phyloP scores from a whole-genome alignment of 225 moss, liverwort and hornwort species.

The Lunularia cruciata region DNA sequence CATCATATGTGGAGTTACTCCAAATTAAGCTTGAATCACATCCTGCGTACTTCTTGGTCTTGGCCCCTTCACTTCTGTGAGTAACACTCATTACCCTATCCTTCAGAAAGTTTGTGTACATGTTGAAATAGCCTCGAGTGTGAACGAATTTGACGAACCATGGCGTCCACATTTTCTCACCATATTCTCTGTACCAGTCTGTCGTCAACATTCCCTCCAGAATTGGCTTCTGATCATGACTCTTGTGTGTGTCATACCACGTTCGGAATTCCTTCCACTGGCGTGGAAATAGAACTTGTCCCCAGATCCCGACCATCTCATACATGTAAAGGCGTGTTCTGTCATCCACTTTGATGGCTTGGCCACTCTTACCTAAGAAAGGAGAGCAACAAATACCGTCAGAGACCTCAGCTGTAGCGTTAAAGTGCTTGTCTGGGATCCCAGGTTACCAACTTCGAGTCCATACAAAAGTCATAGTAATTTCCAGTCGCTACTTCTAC shows the following conservation, averaged over 20 bases:
- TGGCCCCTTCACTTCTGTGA: conserved; percentile 63
- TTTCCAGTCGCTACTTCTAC: too few relatives aligned
- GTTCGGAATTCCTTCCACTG: conserved; percentile 95
- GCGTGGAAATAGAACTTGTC: conserved; percentile 82
- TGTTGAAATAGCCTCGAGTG: conserved; percentile 70
- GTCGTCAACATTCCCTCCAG: conserved; percentile 85
- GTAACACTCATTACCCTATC: conserved; percentile 79
- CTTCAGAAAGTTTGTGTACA: conserved; percentile 73
- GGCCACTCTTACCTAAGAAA: conserved; percentile 51
- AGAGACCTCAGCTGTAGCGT: neutral
- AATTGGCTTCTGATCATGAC: conserved; percentile 62
- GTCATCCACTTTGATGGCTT: conserved; percentile 55
- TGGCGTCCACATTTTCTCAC: conserved; percentile 92
- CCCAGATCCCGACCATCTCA: conserved; percentile 87
- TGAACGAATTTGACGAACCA: conserved; percentile 93
- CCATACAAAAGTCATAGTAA: too few relatives aligned
- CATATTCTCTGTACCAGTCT: conserved; percentile 77
- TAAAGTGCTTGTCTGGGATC: too few relatives aligned
- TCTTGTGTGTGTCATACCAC: conserved; percentile 81
- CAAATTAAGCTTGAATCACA: conserved; percentile 67
- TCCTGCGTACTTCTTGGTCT: conserved; percentile 51
- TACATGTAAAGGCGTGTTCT: conserved; percentile 78
- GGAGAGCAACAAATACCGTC: neutral
- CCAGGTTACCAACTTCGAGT: too few relatives aligned
- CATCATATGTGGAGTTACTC: conserved; percentile 41